Conservation (phyloP, 2,329 filamentous ascomycete genomes). For the Fusarium goolgardi region DNA sequence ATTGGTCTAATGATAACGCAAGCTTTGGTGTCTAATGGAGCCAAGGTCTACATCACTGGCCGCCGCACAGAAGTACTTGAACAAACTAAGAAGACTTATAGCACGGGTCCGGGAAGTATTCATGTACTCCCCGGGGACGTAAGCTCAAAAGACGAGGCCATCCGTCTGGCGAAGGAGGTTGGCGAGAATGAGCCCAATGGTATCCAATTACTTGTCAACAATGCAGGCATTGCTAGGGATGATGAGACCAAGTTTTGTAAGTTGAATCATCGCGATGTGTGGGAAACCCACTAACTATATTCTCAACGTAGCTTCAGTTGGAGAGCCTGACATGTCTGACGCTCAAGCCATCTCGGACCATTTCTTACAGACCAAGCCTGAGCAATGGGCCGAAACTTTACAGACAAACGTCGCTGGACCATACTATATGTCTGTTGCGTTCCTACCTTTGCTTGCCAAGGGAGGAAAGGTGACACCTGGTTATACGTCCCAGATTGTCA, state of each 20-base stretch:
- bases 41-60: slow-evolving; percentile 21
- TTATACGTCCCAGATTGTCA: neutral
- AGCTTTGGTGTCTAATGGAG: neutral
- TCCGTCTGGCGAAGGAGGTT: neutral
- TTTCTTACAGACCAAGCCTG: slow-evolving; percentile 2
- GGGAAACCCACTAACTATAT: rapidly evolving
- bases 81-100: neutral
- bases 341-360: slow-evolving; percentile 11
- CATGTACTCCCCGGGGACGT: slow-evolving; percentile 10
- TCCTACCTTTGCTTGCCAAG: slow-evolving; percentile 1
- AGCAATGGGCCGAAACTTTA: neutral
- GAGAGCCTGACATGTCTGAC: neutral
- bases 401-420: slow-evolving; percentile 4
- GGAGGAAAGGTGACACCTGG: neutral
- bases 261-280: rapidly evolving
- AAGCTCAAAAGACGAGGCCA: neutral
- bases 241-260: slow-evolving; percentile 15
- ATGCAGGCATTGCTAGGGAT: slow-evolving; percentile 10
- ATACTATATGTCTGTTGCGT: slow-evolving; percentile 17
- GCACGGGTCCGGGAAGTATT: slow-evolving; percentile 1
- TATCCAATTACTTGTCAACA: slow-evolving; percentile 5
- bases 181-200: neutral
- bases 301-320: neutral
- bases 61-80: slow-evolving; percentile 1
- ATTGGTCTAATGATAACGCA: slow-evolving; percentile 15